A percentile compares a stretch with the other conserved stretches of the same genome.
Conservation (phyloP, 306 rosid genomes). For the Citrullus amarus region DNA sequence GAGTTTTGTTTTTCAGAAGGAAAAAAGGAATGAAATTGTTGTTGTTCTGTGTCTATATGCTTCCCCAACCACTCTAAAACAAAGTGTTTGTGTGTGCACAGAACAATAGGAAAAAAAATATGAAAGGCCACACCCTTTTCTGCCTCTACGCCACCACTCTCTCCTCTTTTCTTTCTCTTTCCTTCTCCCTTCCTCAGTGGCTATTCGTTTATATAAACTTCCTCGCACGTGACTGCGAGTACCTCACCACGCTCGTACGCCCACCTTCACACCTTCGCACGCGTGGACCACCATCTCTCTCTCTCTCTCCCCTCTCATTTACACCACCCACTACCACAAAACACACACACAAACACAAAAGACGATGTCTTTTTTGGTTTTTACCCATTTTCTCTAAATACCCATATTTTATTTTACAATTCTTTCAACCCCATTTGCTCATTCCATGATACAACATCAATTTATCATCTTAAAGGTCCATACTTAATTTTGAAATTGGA, state of each 20-base stretch:
- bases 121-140: slow-evolving; percentile 15
- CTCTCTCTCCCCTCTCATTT: background rate
- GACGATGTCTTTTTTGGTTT: background rate
- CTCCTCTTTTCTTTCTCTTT: background rate
- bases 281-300: slow-evolving; percentile 3
- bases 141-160: slow-evolving; percentile 12
- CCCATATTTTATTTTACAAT: background rate
- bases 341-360: background rate
- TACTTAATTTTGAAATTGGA: too few species aligned
- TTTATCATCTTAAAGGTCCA: too few species aligned
- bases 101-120: slow-evolving; percentile 20
- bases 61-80: slow-evolving; percentile 12
- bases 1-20: background rate
- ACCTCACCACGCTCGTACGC: slow-evolving; percentile 23
- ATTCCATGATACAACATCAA: too few species aligned
- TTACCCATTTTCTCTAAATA: background rate
- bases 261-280: slow-evolving; percentile 8
- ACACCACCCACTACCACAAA: background rate
- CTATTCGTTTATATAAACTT: slow-evolving; percentile 36
- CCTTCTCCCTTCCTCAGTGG: slow-evolving; percentile 2
- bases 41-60: slow-evolving; percentile 16
- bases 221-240: slow-evolving; percentile 40
- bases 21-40: slow-evolving; percentile 11
- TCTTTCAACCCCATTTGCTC: background rate
- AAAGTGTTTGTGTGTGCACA: slow-evolving; percentile 9